phyloP scores from a whole-genome alignment of 176 grass and related monocot genomes.

The Juncus effusus region DNA sequence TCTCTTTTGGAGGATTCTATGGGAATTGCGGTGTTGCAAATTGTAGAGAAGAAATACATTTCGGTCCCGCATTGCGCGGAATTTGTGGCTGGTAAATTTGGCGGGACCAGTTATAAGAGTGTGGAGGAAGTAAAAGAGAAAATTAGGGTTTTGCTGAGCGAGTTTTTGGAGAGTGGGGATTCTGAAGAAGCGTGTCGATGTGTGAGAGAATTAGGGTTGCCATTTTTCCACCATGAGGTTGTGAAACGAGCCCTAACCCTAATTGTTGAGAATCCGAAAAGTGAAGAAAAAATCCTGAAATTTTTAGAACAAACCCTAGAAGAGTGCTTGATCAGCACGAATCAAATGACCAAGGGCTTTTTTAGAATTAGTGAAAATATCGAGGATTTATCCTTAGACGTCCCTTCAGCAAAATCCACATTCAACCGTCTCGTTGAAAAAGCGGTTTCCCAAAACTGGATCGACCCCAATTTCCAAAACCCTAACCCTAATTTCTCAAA shows the following conservation, averaged over 20 bases:
- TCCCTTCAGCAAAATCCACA: slow-evolving; percentile 54
- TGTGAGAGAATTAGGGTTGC: slow-evolving; percentile 69
- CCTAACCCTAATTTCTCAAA: slow-evolving; percentile 24
- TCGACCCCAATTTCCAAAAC: slow-evolving; percentile 49
- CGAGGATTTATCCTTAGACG: slow-evolving; percentile 75
- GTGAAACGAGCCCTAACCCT: slow-evolving; percentile 71
- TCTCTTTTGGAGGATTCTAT: slow-evolving; percentile 50
- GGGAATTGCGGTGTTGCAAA: slow-evolving; percentile 56
- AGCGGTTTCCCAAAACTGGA: slow-evolving; percentile 64
- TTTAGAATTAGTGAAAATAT: slow-evolving; percentile 53
- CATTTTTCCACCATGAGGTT: slow-evolving; percentile 88
- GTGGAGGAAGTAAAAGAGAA: slow-evolving; percentile 74
- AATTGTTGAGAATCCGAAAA: slow-evolving; percentile 48
- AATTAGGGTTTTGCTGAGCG: slow-evolving; percentile 59
- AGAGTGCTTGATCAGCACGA: slow-evolving; percentile 69
- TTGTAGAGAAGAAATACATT: slow-evolving; percentile 66
- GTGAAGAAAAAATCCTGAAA: slow-evolving; percentile 50
- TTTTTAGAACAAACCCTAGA: slow-evolving; percentile 53
- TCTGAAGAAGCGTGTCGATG: slow-evolving; percentile 66
- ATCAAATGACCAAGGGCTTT: slow-evolving; percentile 81
- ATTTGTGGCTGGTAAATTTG: slow-evolving; percentile 65
- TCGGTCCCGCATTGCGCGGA: slow-evolving; percentile 81
- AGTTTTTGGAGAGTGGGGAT: slow-evolving; percentile 61
- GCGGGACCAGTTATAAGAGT: slow-evolving; percentile 52
- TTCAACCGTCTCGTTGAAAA: slow-evolving; percentile 53